Base-by-base conservation (phyloP, 768 basidiomycete species). In the Calocybe cyanea region DNA sequence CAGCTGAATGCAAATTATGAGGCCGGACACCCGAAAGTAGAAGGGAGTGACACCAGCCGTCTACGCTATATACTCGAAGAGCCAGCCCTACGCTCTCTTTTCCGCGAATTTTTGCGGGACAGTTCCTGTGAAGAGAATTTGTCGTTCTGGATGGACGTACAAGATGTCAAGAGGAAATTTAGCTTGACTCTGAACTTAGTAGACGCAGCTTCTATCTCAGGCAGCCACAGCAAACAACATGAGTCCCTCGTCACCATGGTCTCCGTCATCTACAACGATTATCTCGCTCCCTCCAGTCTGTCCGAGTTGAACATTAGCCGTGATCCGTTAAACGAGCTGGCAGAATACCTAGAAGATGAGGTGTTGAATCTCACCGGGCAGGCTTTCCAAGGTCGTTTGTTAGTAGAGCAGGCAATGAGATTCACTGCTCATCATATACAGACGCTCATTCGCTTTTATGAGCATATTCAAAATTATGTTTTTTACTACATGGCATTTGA, bases 51-150 rank as follows among this genome's bases (percentile, higher is more conserved):
- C 59, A 87, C 92, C 11, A 90, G 92, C 46, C 87, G 92, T 42
- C 73, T 98, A 36, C 81, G 83, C 51, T 89, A 88, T 63, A 94
- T 99, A 52, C 78, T 99, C 19, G 94, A 95, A 51, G 92, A 98
- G 51, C 89, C 94, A 0, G 84, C 85, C 21, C 71, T 94, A 31
- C 82, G 96, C 10, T 78, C 81, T 2, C 71, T 97, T 40, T 99
- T 99, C 78, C 84, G 96, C 48, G 96, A 98, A 53, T 95, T 93
- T 72, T 67, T 99, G 44, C 80, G 91, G 25, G 76, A 81, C 45
- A 98, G 97, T 64, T 98, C 96, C 63, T 98, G 92, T 68, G 96
- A 99, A 61, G 96, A 99, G 73, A 99, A 99, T 63, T 69, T 99
- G 54, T 85, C 87, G 37, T 99, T 97, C 70, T 99, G 92, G 89